A percentile compares a stretch with the other conserved stretches of the same genome.
Conservation (phyloP, 768 basidiomycete genomes). For the Candolleomyces efflorescens region DNA sequence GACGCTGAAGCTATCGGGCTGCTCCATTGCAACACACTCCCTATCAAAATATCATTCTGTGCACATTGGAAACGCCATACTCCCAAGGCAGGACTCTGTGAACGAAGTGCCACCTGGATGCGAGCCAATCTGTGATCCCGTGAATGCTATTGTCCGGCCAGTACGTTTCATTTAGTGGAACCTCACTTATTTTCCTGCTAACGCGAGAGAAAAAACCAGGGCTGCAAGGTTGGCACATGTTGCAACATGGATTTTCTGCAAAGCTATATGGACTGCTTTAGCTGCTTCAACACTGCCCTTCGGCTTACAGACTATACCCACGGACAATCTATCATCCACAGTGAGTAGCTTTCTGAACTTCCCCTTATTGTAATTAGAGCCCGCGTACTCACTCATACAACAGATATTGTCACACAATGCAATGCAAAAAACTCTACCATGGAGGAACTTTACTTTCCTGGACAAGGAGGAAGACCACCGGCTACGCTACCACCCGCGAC, state of each 20-base stretch:
- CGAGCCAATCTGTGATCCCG: slow-evolving; percentile 23
- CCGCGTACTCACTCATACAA: not conserved
- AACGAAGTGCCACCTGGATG: slow-evolving; percentile 28
- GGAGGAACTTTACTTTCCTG: not conserved
- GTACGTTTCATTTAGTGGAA: slow-evolving; percentile 11
- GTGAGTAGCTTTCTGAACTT: slow-evolving; percentile 12
- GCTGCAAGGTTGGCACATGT: slow-evolving; percentile 15
- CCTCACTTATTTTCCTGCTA: not conserved
- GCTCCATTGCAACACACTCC: not conserved
- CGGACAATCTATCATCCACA: slow-evolving; percentile 23
- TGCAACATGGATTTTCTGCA: slow-evolving; percentile 27
- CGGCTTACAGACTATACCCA: slow-evolving; percentile 23
- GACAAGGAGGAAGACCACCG: not conserved
- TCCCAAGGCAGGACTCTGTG: slow-evolving; percentile 14
- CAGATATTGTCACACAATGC: not conserved
- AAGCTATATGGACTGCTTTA: slow-evolving; percentile 29
- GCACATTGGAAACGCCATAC: not conserved
- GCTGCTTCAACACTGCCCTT: slow-evolving; percentile 25
- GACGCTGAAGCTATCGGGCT: no score
- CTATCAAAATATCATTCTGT: not conserved
- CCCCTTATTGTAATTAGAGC: no score
- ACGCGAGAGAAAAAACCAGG: not conserved
- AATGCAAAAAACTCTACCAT: not conserved
- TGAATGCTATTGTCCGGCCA: slow-evolving; percentile 16
- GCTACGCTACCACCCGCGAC: not conserved